Evolutionary conservation across 306 rosid species (phyloP).

Genomic region (Pachyrhizus erosus): DNA sequence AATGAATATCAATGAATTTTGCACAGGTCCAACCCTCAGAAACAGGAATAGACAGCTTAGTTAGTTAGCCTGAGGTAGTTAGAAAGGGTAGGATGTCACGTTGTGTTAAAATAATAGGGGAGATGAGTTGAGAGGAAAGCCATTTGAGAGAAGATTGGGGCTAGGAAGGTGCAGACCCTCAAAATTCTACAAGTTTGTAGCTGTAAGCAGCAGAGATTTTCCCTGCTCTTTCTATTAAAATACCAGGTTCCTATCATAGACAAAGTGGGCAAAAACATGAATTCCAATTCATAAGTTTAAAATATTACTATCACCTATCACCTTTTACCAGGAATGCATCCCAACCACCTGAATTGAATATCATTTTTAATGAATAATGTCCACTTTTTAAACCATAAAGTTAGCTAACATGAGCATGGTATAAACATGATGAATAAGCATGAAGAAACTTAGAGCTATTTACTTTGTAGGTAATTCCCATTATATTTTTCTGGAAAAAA

Average conservation of each 20-base stretch:
- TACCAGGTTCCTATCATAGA: background rate
- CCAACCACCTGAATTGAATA: background rate
- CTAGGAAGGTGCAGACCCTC: background rate
- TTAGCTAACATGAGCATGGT: background rate
- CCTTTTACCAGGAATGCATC: background rate
- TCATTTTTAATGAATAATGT: background rate
- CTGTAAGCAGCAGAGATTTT: background rate
- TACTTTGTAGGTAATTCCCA: background rate
- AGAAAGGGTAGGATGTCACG: background rate
- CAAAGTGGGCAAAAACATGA: background rate
- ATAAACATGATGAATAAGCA: background rate
- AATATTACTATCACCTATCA: background rate
- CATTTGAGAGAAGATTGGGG: background rate
- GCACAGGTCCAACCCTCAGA: background rate
- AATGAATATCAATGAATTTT: conserved; percentile 8
- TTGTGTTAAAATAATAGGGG: background rate
- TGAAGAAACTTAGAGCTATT: background rate
- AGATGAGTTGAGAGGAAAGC: background rate
- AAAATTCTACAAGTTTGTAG: background rate
- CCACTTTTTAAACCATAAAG: background rate
- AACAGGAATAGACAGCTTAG: background rate
- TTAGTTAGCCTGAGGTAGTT: background rate
- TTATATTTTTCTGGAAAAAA: background rate
- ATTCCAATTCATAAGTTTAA: background rate
- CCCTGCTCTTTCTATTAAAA: background rate